Evolutionary conservation across 805 yeast genomes (phyloP), one percentile per base, ranked within the genome.

Genomic region (Barnettozyma pratensis): DNA sequence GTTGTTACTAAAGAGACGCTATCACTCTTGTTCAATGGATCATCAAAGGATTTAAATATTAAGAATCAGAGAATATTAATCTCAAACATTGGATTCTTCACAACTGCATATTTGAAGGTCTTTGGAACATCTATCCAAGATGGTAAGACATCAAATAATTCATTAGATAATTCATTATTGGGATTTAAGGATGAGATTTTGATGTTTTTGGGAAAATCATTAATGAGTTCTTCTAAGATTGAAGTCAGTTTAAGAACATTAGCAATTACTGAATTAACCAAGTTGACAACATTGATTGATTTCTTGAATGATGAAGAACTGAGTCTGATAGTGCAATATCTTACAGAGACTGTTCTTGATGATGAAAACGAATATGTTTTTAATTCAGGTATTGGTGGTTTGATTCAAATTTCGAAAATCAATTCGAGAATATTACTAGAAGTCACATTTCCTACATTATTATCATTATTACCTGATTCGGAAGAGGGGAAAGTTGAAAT

Each of bases 231-330:
- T 0, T 80, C 96, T 0, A 75, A 73, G 34, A 67, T 79, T 31
- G 96, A 87, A 57, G 82, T 81, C 9, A 79, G 90, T 1, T 71
- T 89, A 48, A 75, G 89, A 57, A 74, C 85, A 29, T 68, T 84
- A 38, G 78, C 94, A 1, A 69, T 86, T 30, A 79, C 79, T 46
- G 87, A 85, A 41, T 72, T 89, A 44, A 73, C 81, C 0, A 78
- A 79, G 44, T 59, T 88, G 39, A 69, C 82, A 7, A 67, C 71
- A 31, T 67, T 86, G 54, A 63, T 67, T 2, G 68, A 66, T 1
- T 82, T 79, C 54, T 65, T 89, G 42, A 64, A 65, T 12, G 53
- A 57, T 4, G 77, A 77, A 45, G 96, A 89, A 55, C 63, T 79
- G 29, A 76, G 80, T 30, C 66, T 87, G 45, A 69, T 87, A 6